Conservation (phyloP, 768 basidiomycete species). For the Boletus reticuloceps region DNA sequence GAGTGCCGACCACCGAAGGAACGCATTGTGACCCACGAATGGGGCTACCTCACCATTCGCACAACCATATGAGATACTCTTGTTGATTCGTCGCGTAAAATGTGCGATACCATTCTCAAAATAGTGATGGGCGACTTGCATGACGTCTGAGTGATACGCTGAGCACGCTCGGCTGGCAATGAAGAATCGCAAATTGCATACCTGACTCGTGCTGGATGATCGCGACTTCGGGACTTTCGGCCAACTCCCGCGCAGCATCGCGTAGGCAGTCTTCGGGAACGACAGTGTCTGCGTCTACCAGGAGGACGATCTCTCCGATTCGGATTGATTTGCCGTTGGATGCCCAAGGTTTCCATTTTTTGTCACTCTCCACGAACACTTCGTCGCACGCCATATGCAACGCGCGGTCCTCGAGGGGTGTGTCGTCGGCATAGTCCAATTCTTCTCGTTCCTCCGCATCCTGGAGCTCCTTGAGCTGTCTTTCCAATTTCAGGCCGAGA, state of each 20-base stretch:
- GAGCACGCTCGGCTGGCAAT: slow-evolving; percentile 20
- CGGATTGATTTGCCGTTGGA: slow-evolving; percentile 72
- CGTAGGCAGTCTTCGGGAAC: slow-evolving; percentile 91
- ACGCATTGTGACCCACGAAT: slow-evolving; percentile 87
- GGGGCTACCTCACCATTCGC: slow-evolving; percentile 77
- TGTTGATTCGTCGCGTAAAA: slow-evolving; percentile 87
- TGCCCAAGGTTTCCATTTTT: slow-evolving; percentile 71
- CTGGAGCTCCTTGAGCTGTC: slow-evolving; percentile 35
- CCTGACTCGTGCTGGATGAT: slow-evolving; percentile 92
- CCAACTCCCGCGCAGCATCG: slow-evolving; percentile 84
- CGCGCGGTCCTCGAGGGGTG: slow-evolving; percentile 67
- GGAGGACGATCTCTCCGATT: slow-evolving; percentile 74
- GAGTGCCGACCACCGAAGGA: slow-evolving; percentile 84
- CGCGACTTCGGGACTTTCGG: slow-evolving; percentile 56
- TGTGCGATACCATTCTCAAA: slow-evolving; percentile 91
- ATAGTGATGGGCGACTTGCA: slow-evolving; percentile 88
- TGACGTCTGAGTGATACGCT: slow-evolving; percentile 54
- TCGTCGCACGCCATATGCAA: slow-evolving; percentile 75
- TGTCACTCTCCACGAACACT: slow-evolving; percentile 55
- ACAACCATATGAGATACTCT: slow-evolving; percentile 73
- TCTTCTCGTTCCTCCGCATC: slow-evolving; percentile 43
- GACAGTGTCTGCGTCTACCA: slow-evolving; percentile 86
- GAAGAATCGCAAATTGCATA: slow-evolving; percentile 27
- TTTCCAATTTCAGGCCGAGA: slow-evolving; percentile 36
- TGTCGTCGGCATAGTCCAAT: slow-evolving; percentile 36